Base-by-base conservation (phyloP, 2,329 filamentous ascomycete genomes). In the Sphaerulina vaccinii region DNA sequence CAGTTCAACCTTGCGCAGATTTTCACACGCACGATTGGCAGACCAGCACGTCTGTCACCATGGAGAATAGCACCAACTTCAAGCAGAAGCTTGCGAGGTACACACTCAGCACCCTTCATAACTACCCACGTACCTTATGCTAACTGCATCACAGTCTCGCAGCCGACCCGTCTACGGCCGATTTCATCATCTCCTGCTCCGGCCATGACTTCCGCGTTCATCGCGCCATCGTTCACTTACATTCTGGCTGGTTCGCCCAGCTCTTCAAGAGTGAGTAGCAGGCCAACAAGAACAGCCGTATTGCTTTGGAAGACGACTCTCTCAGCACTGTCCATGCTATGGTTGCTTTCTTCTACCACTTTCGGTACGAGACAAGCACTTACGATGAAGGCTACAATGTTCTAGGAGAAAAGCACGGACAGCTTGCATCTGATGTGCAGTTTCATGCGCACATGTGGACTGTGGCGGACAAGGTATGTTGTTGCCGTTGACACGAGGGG, bases 121-220 rank as follows among this genome's bases (percentile, higher is more conserved):
- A 3, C 15, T 18, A 9, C 11, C 36, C 5, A 11, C 16, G 5
- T 9, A 19, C n/a, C 36, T 4, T 16, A 27, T 19, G 19, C 36
- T 38, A 11, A 38, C 36, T 5, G 10, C n/a, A 4, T 5, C 11
- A 24, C 13, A 44, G 37, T 10, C 35, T 39, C 29, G 38, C 23
- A 7, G 32, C 21, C 6, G 32, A 49, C 21, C 19, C 33, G 19
- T 10, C 15, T n/a, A 24, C 32, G 18, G 36, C 45, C 8, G 49
- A 52, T 44, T 56, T 52, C 36, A 49, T 44, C 15, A 52, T 56
- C 35, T 23, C 44, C 29, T 49, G 49, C 37, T 19, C 38, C 15
- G 49, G 39, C 1, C 27, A 24, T 6, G 36, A 45, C 11, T 49
- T 44, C 43, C 44, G 46, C 23, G 53, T 56, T 5, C 44, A 42